phyloP scores from a whole-genome alignment of 1,284 basidiomycete species.

The Abortiporus biennis region DNA sequence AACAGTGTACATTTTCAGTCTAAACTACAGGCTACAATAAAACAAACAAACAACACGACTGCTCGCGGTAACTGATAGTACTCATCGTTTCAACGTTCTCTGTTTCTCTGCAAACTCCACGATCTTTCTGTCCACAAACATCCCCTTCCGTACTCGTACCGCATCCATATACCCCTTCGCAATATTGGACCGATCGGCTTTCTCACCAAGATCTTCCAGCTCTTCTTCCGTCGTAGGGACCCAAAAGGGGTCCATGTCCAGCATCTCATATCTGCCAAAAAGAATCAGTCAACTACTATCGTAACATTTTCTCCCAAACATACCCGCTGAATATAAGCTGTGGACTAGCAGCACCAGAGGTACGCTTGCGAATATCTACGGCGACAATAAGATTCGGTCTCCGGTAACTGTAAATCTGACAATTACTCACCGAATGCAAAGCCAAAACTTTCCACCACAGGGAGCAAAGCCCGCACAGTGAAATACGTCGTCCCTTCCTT shows the following conservation, averaged over 20 bases:
- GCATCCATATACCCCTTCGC: slow-evolving; percentile 92
- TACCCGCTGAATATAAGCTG: slow-evolving; percentile 96
- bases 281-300: slow-evolving; percentile 3
- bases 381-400: no score
- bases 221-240: slow-evolving; percentile 98
- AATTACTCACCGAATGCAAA: slow-evolving; percentile 93
- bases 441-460: slow-evolving; percentile 96
- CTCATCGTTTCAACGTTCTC: slow-evolving; percentile 83
- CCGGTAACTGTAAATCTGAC: no score
- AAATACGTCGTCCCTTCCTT: slow-evolving; percentile 97
- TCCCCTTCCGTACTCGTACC: slow-evolving; percentile 89
- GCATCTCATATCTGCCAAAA: slow-evolving; percentile 66
- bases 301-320: slow-evolving; percentile 18
- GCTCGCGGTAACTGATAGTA: no score
- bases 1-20: no score
- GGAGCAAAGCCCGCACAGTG: slow-evolving; percentile 85
- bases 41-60: no score
- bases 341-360: slow-evolving; percentile 94
- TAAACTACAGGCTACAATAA: no score
- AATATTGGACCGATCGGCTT: slow-evolving; percentile 91
- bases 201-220: slow-evolving; percentile 94
- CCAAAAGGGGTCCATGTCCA: slow-evolving; percentile 97
- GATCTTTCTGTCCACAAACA: slow-evolving; percentile 91
- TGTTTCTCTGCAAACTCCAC: slow-evolving; percentile 96
- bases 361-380: slow-evolving; percentile 96